phyloP scores from a whole-genome alignment of 306 rosid species.

The Sicyos edulis region DNA sequence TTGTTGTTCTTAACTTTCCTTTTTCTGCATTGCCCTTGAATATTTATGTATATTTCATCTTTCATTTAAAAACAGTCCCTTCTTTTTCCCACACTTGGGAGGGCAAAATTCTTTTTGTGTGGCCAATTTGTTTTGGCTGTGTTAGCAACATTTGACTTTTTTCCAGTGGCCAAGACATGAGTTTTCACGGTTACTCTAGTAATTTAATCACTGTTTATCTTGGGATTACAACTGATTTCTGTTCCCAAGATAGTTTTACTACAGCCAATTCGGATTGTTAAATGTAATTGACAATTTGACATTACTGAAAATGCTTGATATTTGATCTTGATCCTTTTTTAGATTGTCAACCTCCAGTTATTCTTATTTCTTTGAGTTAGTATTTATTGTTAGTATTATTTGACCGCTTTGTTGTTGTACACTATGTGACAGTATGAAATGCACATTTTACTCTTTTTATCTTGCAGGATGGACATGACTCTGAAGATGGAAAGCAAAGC shows the following conservation, averaged over 20 bases:
- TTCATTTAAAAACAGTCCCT: neutral
- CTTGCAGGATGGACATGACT: slow-evolving; percentile 69
- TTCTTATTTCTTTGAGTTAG: neutral
- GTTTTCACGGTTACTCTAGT: neutral
- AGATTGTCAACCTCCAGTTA: neutral
- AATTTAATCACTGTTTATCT: neutral
- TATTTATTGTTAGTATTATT: neutral
- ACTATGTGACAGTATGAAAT: neutral
- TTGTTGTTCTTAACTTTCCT: neutral
- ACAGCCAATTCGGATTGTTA: neutral
- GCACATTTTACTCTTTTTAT: neutral
- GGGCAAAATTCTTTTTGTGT: neutral
- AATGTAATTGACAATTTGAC: neutral
- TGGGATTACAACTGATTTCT: neutral
- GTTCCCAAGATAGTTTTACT: neutral
- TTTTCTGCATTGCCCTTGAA: neutral
- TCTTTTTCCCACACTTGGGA: neutral
- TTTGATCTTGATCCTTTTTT: neutral
- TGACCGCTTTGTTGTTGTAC: slow-evolving; percentile 5
- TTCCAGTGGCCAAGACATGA: neutral
- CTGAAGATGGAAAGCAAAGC: slow-evolving; percentile 77
- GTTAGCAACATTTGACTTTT: neutral
- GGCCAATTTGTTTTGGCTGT: neutral
- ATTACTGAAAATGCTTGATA: neutral
- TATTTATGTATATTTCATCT: neutral